Percentiles rank a stretch among this genome's conserved stretches.
phyloP scores from a whole-genome alignment of 139 green algal genomes.

The Asterochloris sp. region DNA sequence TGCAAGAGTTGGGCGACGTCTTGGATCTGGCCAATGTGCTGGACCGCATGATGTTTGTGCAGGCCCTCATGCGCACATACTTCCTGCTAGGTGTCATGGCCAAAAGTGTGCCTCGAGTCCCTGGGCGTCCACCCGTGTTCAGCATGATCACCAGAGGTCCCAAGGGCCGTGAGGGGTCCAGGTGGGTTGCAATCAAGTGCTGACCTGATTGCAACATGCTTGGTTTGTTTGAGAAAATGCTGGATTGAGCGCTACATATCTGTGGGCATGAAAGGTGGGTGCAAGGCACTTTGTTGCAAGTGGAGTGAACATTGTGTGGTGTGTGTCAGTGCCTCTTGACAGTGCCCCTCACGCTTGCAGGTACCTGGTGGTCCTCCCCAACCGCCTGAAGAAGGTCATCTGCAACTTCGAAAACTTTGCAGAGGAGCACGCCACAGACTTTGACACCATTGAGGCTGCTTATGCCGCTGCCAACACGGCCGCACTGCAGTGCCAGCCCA shows the following conservation, averaged over 20 bases:
- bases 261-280: not conserved
- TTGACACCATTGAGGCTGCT: not conserved
- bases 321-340: too few species aligned
- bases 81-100: constrained; percentile 3
- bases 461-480: not conserved
- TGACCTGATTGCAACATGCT: not conserved
- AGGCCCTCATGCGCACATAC: not conserved
- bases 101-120: not conserved
- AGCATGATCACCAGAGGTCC: not conserved
- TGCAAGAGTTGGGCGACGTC: too few species aligned
- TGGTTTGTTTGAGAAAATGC: not conserved
- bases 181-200: not conserved
- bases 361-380: not conserved
- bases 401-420: not conserved
- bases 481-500: too few species aligned
- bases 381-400: not conserved
- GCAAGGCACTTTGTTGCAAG: not conserved
- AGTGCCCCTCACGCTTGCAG: not conserved
- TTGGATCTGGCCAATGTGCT: too few species aligned
- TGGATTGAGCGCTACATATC: not conserved
- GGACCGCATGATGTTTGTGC: not conserved
- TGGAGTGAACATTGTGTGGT: not conserved
- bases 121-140: not conserved
- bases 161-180: too few species aligned
- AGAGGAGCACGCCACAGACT: not conserved